Conservation (phyloP, 306 rosid species). For the Inga oerstediana region DNA sequence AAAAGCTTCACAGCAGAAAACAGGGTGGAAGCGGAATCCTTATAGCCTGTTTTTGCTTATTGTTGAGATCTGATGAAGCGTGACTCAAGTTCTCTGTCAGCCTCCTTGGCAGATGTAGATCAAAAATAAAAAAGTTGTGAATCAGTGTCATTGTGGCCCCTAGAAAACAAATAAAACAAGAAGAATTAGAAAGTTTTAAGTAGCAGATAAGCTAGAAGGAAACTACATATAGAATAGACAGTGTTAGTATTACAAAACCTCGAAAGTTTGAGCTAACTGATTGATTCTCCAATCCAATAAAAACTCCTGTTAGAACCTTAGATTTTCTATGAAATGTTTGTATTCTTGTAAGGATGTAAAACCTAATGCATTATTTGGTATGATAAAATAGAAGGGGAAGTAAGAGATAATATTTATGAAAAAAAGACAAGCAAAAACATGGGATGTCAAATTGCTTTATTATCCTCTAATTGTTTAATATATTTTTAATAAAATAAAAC, state of each 20-base stretch:
- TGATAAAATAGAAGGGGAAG: neutral
- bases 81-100: slow-evolving; percentile 41
- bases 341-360: neutral
- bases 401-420: neutral
- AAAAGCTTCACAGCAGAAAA: slow-evolving; percentile 48
- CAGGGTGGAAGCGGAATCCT: slow-evolving; percentile 33
- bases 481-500: neutral
- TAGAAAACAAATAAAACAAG: slow-evolving; percentile 23
- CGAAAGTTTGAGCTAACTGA: neutral
- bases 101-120: slow-evolving; percentile 35
- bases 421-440: neutral
- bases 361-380: neutral
- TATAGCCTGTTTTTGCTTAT: slow-evolving; percentile 32
- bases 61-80: slow-evolving; percentile 30
- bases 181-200: slow-evolving; percentile 26
- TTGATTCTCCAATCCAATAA: neutral
- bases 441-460: neutral
- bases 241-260: neutral
- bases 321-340: neutral
- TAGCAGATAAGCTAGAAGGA: neutral
- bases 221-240: neutral
- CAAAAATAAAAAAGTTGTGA: slow-evolving; percentile 30
- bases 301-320: neutral
- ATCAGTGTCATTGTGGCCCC: slow-evolving; percentile 60
- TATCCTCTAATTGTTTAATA: neutral